These are phyloP conservation scores for Ophiostoma quercus DNA, from an alignment of 2,329 filamentous ascomycete species.

Conservation along the genomic window DNA sequence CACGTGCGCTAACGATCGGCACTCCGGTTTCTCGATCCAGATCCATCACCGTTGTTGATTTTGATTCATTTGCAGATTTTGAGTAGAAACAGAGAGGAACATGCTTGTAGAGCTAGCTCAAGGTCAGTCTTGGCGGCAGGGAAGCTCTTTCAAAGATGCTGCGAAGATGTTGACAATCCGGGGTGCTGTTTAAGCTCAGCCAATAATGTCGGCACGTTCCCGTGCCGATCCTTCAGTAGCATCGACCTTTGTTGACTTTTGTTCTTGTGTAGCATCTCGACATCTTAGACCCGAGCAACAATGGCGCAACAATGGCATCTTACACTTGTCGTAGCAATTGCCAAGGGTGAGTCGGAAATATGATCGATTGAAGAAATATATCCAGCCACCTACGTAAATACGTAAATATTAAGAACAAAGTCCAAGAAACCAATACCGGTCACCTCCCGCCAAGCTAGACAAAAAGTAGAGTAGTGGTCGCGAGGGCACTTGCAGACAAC, in stretches of 20 bases:
- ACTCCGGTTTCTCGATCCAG: not conserved
- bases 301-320: not conserved
- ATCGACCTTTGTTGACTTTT: not conserved
- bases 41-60: not conserved
- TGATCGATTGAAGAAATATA: not conserved
- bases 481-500: not conserved
- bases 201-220: constrained; percentile 4
- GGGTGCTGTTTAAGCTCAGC: not conserved
- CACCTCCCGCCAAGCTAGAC: not conserved
- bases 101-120: not conserved
- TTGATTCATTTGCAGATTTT: not conserved
- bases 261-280: not conserved
- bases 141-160: not conserved
- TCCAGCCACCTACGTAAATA: not conserved
- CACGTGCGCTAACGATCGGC: not conserved
- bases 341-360: not conserved
- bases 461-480: not conserved
- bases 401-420: too few species aligned
- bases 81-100: too few species aligned
- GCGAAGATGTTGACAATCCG: constrained; percentile 2
- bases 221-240: not conserved
- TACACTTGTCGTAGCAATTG: not conserved
- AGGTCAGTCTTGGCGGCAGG: not conserved
- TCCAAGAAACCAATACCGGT: not conserved
- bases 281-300: not conserved